A percentile compares a stretch with the other conserved stretches of the same genome.
Evolutionary conservation across 2,329 filamentous ascomycete species (phyloP).

Genomic region (Aspergillus aculeatinus): DNA sequence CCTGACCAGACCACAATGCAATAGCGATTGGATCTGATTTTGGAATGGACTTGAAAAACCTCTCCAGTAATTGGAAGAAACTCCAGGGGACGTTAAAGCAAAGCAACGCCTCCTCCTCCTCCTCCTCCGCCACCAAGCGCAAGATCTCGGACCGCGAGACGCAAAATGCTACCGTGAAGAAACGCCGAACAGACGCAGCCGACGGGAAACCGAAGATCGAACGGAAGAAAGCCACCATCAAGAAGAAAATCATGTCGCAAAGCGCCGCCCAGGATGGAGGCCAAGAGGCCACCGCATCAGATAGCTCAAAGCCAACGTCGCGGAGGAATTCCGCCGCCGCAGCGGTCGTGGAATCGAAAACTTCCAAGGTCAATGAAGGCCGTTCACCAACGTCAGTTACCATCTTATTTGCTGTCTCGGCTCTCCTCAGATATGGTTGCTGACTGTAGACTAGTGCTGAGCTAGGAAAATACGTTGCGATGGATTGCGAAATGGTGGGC

Average conservation of each 20-base stretch:
- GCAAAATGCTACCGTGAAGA: constrained; percentile 34
- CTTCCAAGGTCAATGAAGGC: constrained; percentile 62
- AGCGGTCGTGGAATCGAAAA: constrained; percentile 48
- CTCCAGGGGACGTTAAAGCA: constrained; percentile 48
- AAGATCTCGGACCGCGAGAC: constrained; percentile 34
- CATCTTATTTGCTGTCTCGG: constrained; percentile 14
- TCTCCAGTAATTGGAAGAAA: constrained; percentile 54
- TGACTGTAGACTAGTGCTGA: constrained; percentile 54
- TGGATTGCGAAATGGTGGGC: constrained; percentile 99
- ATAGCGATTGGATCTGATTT: constrained; percentile 15
- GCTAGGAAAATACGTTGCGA: constrained; percentile 83
- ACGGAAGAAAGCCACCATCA: constrained; percentile 20
- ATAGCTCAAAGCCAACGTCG: constrained; percentile 60
- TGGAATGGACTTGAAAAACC: constrained; percentile 45
- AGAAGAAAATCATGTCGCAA: constrained; percentile 37
- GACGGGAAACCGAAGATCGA: constrained; percentile 26
- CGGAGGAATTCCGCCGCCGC: constrained; percentile 60
- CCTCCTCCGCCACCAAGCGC: constrained; percentile 28
- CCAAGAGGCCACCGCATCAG: constrained; percentile 57
- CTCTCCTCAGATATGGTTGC: constrained; percentile 2
- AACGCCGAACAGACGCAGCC: constrained; percentile 27
- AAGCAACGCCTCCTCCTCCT: constrained; percentile 17
- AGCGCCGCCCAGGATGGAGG: constrained; percentile 12
- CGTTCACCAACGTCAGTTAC: constrained; percentile 47
- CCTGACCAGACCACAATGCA: constrained; percentile 21